phyloP scores from a whole-genome alignment of 208 protist species.

The Acanthamoeba royreba region DNA sequence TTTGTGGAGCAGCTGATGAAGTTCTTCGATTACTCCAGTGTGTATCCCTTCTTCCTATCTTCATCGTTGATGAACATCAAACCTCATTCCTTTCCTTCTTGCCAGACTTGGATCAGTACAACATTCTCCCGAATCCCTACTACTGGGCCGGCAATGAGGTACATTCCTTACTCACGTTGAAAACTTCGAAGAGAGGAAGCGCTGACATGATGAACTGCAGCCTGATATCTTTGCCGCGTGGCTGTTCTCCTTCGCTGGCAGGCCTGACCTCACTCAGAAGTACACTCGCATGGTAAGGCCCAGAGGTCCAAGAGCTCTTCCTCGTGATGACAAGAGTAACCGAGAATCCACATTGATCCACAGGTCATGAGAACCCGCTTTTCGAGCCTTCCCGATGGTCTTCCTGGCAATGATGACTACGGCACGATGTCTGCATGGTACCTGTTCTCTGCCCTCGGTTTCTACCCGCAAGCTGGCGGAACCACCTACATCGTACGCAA shows the following conservation, averaged over 20 bases:
- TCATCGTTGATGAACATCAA: not conserved
- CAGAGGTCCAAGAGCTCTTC: not conserved
- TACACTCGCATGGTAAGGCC: not conserved
- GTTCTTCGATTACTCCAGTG: not conserved
- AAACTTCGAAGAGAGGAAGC: no score
- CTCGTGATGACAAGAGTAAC: not conserved
- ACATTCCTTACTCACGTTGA: not conserved
- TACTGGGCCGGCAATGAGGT: constrained; percentile 42
- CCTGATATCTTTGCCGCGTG: not conserved
- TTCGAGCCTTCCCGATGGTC: not conserved
- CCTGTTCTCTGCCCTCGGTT: not conserved
- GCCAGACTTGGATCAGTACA: not conserved
- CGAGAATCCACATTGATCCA: no score
- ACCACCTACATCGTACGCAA: not conserved
- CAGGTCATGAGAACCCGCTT: not conserved
- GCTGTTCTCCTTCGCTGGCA: not conserved
- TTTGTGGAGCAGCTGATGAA: not conserved
- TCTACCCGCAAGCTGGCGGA: not conserved
- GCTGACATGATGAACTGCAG: not conserved
- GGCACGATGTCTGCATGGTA: not conserved
- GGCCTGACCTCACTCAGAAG: not conserved
- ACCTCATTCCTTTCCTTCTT: not conserved
- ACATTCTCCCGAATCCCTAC: constrained; percentile 29
- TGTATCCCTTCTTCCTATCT: not conserved
- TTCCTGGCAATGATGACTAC: constrained; percentile 13